Base-by-base conservation (phyloP, 2,329 filamentous ascomycete species). In the Ophiostoma novo-ulmi region DNA sequence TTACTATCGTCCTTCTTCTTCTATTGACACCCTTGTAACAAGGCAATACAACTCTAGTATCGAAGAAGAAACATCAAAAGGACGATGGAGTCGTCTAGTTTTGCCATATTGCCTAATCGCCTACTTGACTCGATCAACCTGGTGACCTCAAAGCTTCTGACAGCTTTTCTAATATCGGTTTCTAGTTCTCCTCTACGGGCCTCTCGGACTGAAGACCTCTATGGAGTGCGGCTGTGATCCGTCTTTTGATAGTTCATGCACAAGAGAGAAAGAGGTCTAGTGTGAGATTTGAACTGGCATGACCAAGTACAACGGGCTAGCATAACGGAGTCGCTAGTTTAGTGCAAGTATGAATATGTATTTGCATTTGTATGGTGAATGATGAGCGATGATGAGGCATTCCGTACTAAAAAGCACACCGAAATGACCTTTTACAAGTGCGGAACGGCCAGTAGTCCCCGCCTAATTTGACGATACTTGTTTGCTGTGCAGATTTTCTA, bases 231-330 rank as follows among this genome's bases (percentile, higher is more conserved):
- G 52, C 52, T 58, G 52, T 58, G 14, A 26, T 10, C 52, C 52
- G 52, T 26, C 52, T 58, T 58, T 22, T 11, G n/a, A 58, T 58
- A 58, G 22, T 58, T 58, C 22, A 58, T 58, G 52, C 52, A 58
- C 52, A 58, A 58, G 52, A 58, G 52, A 11, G 52, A 58, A 58
- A 58, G 10, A 31, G 52, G 52, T 26, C 61, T 70, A 70, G 69
- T 36, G 22, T 66, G n/a, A 13, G 58, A 66, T 55, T 66, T 70
- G 20, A 66, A 58, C 35, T 66, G 69, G 69, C 68, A 66, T 66
- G 39, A 44, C 52, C 8, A 31, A 58, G 52, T 58, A 55, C n/a
- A 22, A 58, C 52, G 52, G 52, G 52, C 8, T 26, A 58, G 52
- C 22, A 58, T 11, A 58, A 58, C n/a, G 10, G 52, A 58, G 52